These are phyloP conservation scores for Populus ilicifolia DNA, from an alignment of 345 rosid species.

Conservation along the genomic window DNA sequence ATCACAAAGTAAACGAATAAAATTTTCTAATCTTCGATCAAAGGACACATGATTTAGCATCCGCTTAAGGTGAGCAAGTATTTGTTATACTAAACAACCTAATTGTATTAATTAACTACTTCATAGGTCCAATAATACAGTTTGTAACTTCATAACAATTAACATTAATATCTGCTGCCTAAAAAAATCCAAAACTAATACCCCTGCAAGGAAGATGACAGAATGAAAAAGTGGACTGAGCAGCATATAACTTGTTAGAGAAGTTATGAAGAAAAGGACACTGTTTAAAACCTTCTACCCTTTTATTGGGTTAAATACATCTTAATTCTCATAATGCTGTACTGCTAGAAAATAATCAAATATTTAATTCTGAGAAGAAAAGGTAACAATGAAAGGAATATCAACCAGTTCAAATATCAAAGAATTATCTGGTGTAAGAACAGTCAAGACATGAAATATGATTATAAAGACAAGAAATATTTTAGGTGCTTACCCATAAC, in stretches of 20 bases:
- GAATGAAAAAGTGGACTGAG: neutral
- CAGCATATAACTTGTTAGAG: neutral
- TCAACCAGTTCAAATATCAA: neutral
- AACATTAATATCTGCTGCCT: neutral
- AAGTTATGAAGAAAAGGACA: neutral
- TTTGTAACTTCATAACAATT: neutral
- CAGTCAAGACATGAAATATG: neutral
- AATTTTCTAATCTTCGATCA: neutral
- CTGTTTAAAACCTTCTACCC: neutral
- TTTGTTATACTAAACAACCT: neutral
- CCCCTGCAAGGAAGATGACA: neutral
- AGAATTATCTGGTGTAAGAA: neutral
- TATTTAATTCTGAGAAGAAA: neutral
- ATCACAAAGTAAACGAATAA: neutral
- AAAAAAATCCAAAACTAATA: neutral
- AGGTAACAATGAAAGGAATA: neutral
- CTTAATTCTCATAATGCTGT: neutral
- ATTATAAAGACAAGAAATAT: slow-evolving; percentile 2
- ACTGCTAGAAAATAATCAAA: neutral
- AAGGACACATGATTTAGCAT: neutral
- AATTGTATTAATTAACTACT: neutral
- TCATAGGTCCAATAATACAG: too few species aligned
- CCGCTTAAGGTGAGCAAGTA: neutral
- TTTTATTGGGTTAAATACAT: neutral
- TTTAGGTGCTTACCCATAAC: slow-evolving; percentile 62